Percentiles rank a stretch among this genome's conserved stretches.
These are phyloP conservation scores for Bruguiera sexangula DNA, from an alignment of 345 rosid genomes.

Conservation along the genomic window DNA sequence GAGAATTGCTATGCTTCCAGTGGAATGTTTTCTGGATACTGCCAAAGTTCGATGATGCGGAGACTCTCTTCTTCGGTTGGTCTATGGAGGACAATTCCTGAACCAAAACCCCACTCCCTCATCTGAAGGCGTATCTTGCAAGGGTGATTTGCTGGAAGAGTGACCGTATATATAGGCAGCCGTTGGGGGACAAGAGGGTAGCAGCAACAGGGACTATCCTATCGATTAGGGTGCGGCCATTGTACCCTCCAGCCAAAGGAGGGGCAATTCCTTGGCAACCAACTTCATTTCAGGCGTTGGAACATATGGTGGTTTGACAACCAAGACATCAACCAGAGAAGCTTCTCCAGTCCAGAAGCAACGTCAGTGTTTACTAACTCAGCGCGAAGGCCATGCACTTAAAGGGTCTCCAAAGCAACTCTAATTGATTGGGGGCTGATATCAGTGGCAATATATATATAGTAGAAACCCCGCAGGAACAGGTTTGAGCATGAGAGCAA, in stretches of 20 bases:
- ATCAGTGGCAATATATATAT: conserved; percentile 50
- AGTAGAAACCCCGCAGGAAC: conserved; percentile 27
- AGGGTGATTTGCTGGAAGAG: conserved; percentile 52
- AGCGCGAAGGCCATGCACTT: conserved; percentile 65
- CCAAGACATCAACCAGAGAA: conserved; percentile 65
- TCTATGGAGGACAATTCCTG: conserved; percentile 69
- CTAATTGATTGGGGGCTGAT: conserved; percentile 54
- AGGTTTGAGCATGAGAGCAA: conserved; percentile 62
- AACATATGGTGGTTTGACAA: conserved; percentile 91
- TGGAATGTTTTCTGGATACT: conserved; percentile 20
- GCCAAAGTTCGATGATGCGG: conserved; percentile 56
- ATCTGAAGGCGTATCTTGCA: conserved; percentile 59
- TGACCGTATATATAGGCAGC: conserved; percentile 77
- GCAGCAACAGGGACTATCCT: conserved; percentile 60
- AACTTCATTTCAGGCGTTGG: conserved; percentile 92
- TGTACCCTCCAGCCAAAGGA: conserved; percentile 90
- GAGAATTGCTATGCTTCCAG: conserved; percentile 16
- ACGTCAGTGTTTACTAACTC: conserved; percentile 57
- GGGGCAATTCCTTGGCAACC: conserved; percentile 50
- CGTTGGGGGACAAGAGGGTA: conserved; percentile 56
- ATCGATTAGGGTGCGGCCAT: conserved; percentile 58
- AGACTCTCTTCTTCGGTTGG: conserved; percentile 72
- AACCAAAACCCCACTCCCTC: conserved; percentile 66
- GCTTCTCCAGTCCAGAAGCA: conserved; percentile 63
- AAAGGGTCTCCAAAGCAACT: conserved; percentile 55